A percentile compares a stretch with the other conserved stretches of the same genome.
Conservation (phyloP, 2,329 filamentous ascomycete genomes). For the Trichoderma lentiforme region DNA sequence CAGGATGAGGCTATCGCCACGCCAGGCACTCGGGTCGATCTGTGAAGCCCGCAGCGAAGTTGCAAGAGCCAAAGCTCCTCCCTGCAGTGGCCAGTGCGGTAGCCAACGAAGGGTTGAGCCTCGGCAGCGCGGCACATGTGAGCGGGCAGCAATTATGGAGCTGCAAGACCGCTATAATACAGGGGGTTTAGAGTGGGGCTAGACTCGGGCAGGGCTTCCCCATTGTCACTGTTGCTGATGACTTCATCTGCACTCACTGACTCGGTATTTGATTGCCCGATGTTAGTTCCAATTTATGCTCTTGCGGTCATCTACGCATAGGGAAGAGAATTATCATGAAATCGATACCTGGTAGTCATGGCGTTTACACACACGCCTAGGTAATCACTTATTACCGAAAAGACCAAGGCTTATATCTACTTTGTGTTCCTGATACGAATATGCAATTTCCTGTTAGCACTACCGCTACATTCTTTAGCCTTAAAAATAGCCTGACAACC, state of each 20-base stretch:
- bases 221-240: neutral
- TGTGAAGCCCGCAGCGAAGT: neutral
- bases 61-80: conserved; percentile 2
- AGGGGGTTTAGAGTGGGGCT: neutral
- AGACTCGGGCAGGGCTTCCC: neutral
- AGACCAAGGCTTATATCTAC: neutral
- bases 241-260: neutral
- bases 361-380: neutral
- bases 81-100: neutral
- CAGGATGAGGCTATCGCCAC: conserved; percentile 1
- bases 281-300: neutral
- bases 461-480: neutral
- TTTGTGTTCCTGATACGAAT: neutral
- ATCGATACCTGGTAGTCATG: neutral
- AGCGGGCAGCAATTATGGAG: neutral
- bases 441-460: neutral
- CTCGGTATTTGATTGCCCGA: neutral
- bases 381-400: neutral
- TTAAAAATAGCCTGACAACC: neutral
- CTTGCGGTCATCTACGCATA: neutral
- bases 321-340: neutral
- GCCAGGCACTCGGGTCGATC: neutral
- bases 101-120: neutral
- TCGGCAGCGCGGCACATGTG: conserved; percentile 14
- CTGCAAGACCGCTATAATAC: neutral